phyloP scores from a whole-genome alignment of 139 green algal species.

The Chlorokybus atmophyticus region DNA sequence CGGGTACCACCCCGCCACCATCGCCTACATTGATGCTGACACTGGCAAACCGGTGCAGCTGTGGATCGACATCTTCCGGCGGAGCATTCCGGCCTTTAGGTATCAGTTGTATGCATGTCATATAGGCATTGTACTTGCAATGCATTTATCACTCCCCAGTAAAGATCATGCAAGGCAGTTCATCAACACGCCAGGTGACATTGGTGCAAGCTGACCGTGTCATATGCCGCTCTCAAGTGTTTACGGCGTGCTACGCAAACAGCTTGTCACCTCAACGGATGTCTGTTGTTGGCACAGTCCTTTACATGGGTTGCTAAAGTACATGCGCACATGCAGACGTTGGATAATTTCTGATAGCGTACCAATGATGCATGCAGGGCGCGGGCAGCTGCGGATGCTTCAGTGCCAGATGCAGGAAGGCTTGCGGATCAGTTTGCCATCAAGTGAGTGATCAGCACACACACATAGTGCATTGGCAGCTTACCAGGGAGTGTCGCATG shows the following conservation, averaged over 20 bases:
- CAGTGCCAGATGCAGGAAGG: slow-evolving; percentile 13
- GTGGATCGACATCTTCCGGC: slow-evolving; percentile 23
- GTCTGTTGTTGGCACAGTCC: neutral
- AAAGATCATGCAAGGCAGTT: neutral
- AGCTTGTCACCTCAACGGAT: too few species aligned
- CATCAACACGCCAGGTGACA: too few species aligned
- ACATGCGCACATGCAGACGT: neutral
- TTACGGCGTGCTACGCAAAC: too few species aligned
- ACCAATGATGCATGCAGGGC: slow-evolving; percentile 3
- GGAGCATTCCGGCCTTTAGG: slow-evolving; percentile 20
- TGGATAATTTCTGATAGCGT: neutral
- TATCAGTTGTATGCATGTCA: neutral
- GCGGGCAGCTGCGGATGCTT: slow-evolving; percentile 15
- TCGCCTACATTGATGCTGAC: too few species aligned
- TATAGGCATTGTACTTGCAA: neutral
- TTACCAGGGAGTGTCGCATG: too few species aligned
- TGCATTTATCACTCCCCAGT: neutral
- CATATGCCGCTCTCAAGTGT: too few species aligned
- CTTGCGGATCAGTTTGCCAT: slow-evolving; percentile 15
- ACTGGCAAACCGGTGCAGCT: too few species aligned
- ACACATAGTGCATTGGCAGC: too few species aligned
- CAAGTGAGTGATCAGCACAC: slow-evolving; percentile 19
- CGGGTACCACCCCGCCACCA: too few species aligned
- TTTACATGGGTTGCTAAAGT: neutral
- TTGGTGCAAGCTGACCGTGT: neutral